Evolutionary conservation across 306 rosid genomes (phyloP).

Genomic region (Astragalus glycyphyllos): DNA sequence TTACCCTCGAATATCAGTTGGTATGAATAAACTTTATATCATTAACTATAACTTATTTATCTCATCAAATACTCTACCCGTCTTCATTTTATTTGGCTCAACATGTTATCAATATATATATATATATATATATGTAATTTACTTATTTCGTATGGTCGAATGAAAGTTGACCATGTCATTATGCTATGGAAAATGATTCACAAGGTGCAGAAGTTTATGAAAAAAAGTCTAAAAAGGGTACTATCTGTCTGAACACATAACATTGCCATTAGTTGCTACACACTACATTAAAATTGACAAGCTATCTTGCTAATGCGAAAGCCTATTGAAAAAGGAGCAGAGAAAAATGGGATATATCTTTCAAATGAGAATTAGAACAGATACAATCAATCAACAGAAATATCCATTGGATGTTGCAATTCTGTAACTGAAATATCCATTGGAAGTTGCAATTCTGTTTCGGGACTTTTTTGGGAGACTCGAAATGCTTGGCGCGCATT

Average conservation of each 20-base stretch:
- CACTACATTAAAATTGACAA: not conserved
- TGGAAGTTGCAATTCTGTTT: not conserved
- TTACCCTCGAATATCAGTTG: no score
- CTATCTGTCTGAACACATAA: not conserved
- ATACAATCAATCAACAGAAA: not conserved
- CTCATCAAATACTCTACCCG: no score
- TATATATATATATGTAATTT: no score
- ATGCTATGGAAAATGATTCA: no score
- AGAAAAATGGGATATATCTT: not conserved
- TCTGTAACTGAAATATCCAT: not conserved
- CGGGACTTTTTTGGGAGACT: not conserved
- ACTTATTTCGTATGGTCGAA: no score
- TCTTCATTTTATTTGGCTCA: no score
- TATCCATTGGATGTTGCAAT: not conserved
- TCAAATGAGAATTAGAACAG: not conserved
- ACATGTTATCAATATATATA: no score
- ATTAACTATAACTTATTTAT: no score
- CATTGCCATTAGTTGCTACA: not conserved
- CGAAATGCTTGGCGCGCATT: conserved; percentile 7
- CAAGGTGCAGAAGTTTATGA: no score
- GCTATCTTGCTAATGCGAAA: not conserved
- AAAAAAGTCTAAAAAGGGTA: not conserved
- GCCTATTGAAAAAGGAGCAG: not conserved
- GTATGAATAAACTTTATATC: no score
- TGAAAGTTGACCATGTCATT: no score